Base-by-base conservation (phyloP, 1,139 yeast species). In the Saccharomyces hybrid region DNA sequence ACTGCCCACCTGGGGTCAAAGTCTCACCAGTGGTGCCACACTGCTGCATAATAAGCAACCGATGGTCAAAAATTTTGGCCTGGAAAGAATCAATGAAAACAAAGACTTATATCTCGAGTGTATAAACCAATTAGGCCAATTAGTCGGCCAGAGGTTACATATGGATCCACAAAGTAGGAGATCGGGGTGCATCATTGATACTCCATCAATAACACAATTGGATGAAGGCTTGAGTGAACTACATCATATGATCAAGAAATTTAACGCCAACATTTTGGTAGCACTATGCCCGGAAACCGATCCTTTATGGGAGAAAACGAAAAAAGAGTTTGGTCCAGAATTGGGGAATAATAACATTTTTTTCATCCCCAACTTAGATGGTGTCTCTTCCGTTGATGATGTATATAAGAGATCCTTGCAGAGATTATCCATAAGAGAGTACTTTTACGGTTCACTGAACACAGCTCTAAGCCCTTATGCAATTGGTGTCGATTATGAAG, bases 1-100 rank as follows among this genome's bases (percentile, higher is more conserved):
- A 64, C 78, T 85, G 50, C 61, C 66, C 1, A 88, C 89, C 1
- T 86, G 93, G 81, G 98, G 98, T 7, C 84, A 86, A 52, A 79
- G 93, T 7, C 81, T 87, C 51, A 86, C 96, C 0, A 86, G 91
- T n/a, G 98, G 98, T 26, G 88, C 95, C 0, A 81, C 95, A 1
- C 72, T 78, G 52, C 80, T 88, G 56, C 95, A 88, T 68, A 89
- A 93, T 14, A 88, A 89, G 67, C 95, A 88, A 67, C 98, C 98
- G 0, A 70, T 87, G 29, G 95, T 88, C 8, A 86, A 87, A 65
- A 84, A 80, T 64, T 89, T 78, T 70, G 99, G 99, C 0, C 78
- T 85, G 54, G 87, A 83, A 51, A 73, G 75, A 46, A 76, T 82
- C 27, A 63, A 73, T 2, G 84, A 82, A 14, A 90, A 90, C 68